Evolutionary conservation across 2,329 filamentous ascomycete genomes (phyloP), one percentile per base, ranked within the genome.

Genomic region (Penicillium sp.): DNA sequence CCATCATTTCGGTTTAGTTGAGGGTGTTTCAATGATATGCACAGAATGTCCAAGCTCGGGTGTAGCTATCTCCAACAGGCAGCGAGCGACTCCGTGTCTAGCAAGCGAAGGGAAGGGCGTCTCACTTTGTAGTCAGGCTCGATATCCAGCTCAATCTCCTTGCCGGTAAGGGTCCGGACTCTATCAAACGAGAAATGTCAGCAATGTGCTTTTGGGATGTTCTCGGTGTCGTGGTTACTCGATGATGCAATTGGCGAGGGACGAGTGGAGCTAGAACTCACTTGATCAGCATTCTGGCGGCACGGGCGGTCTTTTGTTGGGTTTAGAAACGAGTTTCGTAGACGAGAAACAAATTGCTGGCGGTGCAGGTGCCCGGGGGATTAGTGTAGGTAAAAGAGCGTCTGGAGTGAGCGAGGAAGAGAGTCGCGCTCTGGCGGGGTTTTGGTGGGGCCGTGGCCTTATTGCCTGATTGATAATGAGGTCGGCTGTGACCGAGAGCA

Each of bases 121-220:
- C 38, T 45, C 32, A 94, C 90, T 79, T 90, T 95, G 78, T 94
- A 94, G 62, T 88, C 84, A 37, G 81, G 77, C 75, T 97, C 93
- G 65, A 98, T 94, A 64, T 97, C 90, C 59, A 98, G 82, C 77
- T 97, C 91, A 67, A 97, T 97, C 74, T 98, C 89, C 77, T 97
- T 97, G 63, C 93, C 93, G 51, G 93, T 97, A 51, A 98, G 83
- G 49, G 93, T 98, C 65, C 93, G 86, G 65, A 98, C 91, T 78
- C 91, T 98, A 57, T 29, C 28, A 10, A 10, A 37, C 36, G 20
- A 20, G 16, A 39, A 32, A 33, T 28, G 35, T 49, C 28, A 49
- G 45, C 36, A 39, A 41, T 35, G 35, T 41, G 41, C 31, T 42
- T 43, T 53, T 32, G 28, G 28, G 35, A 23, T 43, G 19, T 31